Evolutionary conservation across 2,329 filamentous ascomycete species (phyloP), one percentile per base, ranked within the genome.

Genomic region (Ceratocystis smalleyi): DNA sequence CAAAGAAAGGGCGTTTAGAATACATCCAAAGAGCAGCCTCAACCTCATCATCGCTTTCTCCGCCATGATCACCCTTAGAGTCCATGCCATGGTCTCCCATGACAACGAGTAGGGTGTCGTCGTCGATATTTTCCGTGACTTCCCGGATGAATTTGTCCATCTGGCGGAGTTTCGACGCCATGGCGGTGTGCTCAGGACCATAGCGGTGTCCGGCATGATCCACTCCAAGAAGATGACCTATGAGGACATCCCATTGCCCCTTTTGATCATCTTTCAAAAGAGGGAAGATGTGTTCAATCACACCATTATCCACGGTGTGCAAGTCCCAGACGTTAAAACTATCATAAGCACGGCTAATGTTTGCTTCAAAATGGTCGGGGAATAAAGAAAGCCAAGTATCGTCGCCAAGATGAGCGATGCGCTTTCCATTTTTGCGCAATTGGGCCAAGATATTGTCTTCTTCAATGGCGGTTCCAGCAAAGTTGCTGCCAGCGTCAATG

Each of bases 71-170:
- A 19, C 94, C 94, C 76, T 99, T 97, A 67, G 83, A 79, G 73
- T 99, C 94, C 94, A 99, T 99, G 10, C 94, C 94, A 72, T 99
- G 94, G 72, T 99, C 94, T n/a, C 94, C 94, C 90, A 99, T 95
- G 15, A 99, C 88, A 22, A 99, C 84, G 43, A 99, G 77, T 24
- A 99, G 77, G 0, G 94, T 99, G 64, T 89, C 78, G 63, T 96
- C 87, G 69, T 96, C 92, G 19, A 99, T 77, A 2, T 77, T 77
- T 0, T 81, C 78, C 2, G 88, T 84, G 63, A 97, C 78, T 30
- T 86, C 80, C 54, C 84, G 82, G 65, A 97, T 79, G 35, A 96
- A 86, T 0, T 73, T 76, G 70, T 99, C 85, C 92, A 99, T 99
- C 75, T 99, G 90, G 68, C 83, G 82, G 69, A 97, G 77, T 75